Evolutionary conservation across 768 basidiomycete species (phyloP).

Genomic region (Tephrocybe sp.): DNA sequence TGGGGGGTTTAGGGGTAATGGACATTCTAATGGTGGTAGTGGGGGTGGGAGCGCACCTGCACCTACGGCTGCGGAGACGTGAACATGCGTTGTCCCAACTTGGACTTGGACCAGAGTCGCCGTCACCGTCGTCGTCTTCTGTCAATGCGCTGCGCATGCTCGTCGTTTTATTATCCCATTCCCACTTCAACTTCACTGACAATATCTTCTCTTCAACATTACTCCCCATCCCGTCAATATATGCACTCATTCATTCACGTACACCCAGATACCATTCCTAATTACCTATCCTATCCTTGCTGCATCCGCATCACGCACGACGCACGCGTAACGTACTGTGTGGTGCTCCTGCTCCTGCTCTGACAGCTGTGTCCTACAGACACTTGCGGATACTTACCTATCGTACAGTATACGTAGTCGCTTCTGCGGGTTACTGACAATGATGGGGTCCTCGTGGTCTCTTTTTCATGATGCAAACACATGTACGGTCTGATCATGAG

Average conservation of each 20-base stretch:
- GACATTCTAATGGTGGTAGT: conserved; percentile 8
- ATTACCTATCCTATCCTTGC: too few relatives aligned
- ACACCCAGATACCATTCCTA: conserved; percentile 9
- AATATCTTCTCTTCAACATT: neutral
- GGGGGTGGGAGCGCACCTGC: neutral
- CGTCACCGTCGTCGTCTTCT: neutral
- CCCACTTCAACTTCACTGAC: neutral
- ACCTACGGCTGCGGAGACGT: conserved; percentile 1
- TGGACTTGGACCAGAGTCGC: neutral
- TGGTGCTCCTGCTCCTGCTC: too few relatives aligned
- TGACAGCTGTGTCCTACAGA: too few relatives aligned
- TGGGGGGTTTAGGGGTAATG: conserved; percentile 17
- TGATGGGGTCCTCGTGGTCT: too few relatives aligned
- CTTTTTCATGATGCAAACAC: too few relatives aligned
- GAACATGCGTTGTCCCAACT: neutral
- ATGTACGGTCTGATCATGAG: too few relatives aligned
- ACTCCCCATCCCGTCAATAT: neutral
- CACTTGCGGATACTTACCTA: too few relatives aligned
- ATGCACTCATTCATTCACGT: neutral
- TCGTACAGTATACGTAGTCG: too few relatives aligned
- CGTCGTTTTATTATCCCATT: neutral
- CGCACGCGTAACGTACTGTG: too few relatives aligned
- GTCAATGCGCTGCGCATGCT: neutral
- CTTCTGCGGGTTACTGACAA: too few relatives aligned
- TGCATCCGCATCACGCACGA: too few relatives aligned